Conservation (phyloP, 768 basidiomycete genomes). For the Tylopilus felleus region DNA sequence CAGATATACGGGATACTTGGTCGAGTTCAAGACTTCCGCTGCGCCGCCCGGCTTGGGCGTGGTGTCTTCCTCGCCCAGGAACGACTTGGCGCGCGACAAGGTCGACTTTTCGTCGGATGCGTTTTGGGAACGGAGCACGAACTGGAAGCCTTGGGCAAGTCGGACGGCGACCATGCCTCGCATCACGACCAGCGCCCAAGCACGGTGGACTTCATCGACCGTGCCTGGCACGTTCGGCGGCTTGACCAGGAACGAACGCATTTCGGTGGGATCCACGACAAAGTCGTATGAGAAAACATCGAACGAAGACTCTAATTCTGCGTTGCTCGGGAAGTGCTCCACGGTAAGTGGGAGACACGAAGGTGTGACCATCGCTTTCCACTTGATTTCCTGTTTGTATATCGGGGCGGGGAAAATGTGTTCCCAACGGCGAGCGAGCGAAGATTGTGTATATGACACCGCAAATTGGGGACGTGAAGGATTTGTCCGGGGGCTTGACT, state of each 20-base stretch:
- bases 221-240: conserved; percentile 48
- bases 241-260: conserved; percentile 83
- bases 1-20: conserved; percentile 76
- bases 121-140: conserved; percentile 57
- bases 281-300: conserved; percentile 87
- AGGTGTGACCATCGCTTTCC: conserved; percentile 83
- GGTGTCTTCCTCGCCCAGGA: conserved; percentile 51
- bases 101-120: conserved; percentile 32
- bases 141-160: conserved; percentile 92
- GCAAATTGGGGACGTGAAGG: conserved; percentile 61
- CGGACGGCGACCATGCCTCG: conserved; percentile 91
- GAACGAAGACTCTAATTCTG: conserved; percentile 73
- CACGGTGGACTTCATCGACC: conserved; percentile 56
- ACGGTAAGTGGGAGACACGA: conserved; percentile 87
- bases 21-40: conserved; percentile 58
- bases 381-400: conserved; percentile 86
- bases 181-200: conserved; percentile 81
- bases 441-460: conserved; percentile 60
- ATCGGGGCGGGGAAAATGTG: conserved; percentile 73
- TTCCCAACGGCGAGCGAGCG: conserved; percentile 87
- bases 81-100: conserved; percentile 53
- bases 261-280: conserved; percentile 78
- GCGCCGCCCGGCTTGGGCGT: conserved; percentile 59
- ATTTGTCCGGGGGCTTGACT: conserved; percentile 46
- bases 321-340: conserved; percentile 76